phyloP scores from a whole-genome alignment of 495 filamentous ascomycete species.

The Penicillium psychrofluorescens region DNA sequence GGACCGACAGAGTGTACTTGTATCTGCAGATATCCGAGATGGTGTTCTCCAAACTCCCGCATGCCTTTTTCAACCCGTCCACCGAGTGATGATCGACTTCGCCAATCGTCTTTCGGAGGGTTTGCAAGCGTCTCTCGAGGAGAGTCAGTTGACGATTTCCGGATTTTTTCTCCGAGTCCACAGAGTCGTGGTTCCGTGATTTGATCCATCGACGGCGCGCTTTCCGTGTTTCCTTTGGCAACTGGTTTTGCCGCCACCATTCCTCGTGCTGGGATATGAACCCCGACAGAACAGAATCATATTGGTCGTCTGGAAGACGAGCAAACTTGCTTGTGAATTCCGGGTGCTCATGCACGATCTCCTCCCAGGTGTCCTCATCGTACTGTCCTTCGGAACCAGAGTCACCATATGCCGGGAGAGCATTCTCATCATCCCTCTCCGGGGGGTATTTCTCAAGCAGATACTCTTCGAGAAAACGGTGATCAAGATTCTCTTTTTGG shows the following conservation, averaged over 20 bases:
- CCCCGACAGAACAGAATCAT: constrained; percentile 44
- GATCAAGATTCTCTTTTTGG: too few relatives aligned
- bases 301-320: constrained; percentile 24
- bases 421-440: constrained; percentile 34
- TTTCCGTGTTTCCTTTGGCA: constrained; percentile 43
- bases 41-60: constrained; percentile 50
- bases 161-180: constrained; percentile 18
- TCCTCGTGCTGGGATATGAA: constrained; percentile 44
- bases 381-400: constrained; percentile 51
- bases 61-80: constrained; percentile 41
- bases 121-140: constrained; percentile 42
- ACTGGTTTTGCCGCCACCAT: constrained; percentile 49
- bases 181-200: constrained; percentile 25
- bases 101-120: constrained; percentile 42
- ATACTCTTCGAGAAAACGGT: not conserved
- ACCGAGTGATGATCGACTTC: constrained; percentile 40
- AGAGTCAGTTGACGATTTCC: constrained; percentile 13
- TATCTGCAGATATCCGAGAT: constrained; percentile 51
- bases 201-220: constrained; percentile 58
- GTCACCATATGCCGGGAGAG: constrained; percentile 59
- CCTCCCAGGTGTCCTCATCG: constrained; percentile 51
- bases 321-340: constrained; percentile 6
- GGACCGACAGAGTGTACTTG: constrained; percentile 46
- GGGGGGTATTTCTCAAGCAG: constrained; percentile 41
- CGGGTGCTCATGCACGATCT: constrained; percentile 51